Evolutionary conservation across 345 rosid species (phyloP).

Genomic region (Eucalyptus cladocalyx): DNA sequence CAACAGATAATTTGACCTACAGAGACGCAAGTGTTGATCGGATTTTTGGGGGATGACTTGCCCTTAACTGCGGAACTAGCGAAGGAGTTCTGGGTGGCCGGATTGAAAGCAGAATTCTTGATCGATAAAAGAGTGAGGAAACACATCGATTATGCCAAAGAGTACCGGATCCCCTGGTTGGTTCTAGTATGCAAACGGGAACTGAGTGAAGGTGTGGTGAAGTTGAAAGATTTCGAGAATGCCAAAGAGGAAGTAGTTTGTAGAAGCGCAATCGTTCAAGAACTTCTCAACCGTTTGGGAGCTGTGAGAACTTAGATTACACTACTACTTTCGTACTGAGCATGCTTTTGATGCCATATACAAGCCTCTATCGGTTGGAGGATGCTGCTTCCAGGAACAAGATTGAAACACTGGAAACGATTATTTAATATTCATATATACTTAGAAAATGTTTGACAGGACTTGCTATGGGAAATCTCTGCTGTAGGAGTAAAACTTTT

Average conservation of each 20-base stretch:
- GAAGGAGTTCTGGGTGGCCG: conserved; percentile 54
- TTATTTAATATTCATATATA: background rate
- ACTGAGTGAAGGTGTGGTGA: conserved; percentile 39
- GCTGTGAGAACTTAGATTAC: background rate
- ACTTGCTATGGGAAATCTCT: background rate
- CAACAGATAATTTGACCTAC: conserved; percentile 47
- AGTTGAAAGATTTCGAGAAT: conserved; percentile 45
- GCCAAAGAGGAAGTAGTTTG: conserved; percentile 29
- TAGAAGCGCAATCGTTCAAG: conserved; percentile 30
- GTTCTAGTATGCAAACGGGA: conserved; percentile 57
- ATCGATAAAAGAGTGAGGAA: conserved; percentile 50
- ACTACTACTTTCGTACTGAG: background rate
- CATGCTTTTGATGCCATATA: background rate
- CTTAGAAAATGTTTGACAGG: background rate
- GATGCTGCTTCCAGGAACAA: background rate
- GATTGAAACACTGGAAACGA: background rate
- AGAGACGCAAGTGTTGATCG: conserved; percentile 69
- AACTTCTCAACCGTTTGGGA: conserved; percentile 21
- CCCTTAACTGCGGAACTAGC: conserved; percentile 55
- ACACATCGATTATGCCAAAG: conserved; percentile 42
- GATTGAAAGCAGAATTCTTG: conserved; percentile 55
- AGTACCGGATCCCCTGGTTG: conserved; percentile 53
- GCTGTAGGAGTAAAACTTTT: background rate
- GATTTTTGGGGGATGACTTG: conserved; percentile 41
- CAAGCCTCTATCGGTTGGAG: background rate